Base-by-base conservation (phyloP, 768 basidiomycete species). In the Tulasnella sp. region DNA sequence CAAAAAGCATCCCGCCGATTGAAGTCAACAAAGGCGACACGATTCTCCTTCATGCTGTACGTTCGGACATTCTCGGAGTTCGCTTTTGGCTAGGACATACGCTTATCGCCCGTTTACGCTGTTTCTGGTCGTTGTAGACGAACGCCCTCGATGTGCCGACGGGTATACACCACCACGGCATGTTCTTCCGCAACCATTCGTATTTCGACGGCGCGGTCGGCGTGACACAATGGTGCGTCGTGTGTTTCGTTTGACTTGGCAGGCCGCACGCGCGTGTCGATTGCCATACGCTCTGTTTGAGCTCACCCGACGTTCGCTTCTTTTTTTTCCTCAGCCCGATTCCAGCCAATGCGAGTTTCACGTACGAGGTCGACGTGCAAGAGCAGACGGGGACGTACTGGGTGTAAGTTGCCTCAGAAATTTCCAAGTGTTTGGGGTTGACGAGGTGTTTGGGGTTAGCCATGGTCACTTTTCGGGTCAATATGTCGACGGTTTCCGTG, bases 401-500 rank as follows among this genome's bases (percentile, higher is more conserved):
- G 87, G 77, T 80, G 2, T 87, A 88, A 59, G 76, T 17, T 6
- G 6, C n/a, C n/a, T n/a, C n/a, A n/a, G n/a, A n/a, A n/a, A n/a
- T n/a, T n/a, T n/a, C 41, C n/a, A 19, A 43, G 17, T 19, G 27
- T 43, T 6, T 17, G n/a, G 11, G 11, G 36, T 39, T 39, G 36
- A 39, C 36, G 41, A 43, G 27, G 17, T 17, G 17, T 17, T 23
- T 34, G 40, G 11, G n/a, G n/a, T 42, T 54, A 42, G 60, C 29
- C 63, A 64, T 60, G 65, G 63, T 11, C 65, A 66, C 60, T 62
- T 62, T 46, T 62, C 83, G 80, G 86, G 89, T 17, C 87, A 92
- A 74, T 94, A 96, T 64, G 84, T 86, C 46, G 93, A 98, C 63
- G 93, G 94, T 19, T 76, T 98, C 1, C 83, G 92, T n/a, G 76